Evolutionary conservation across 768 basidiomycete genomes (phyloP).

Genomic region (Tricholoma sp.): DNA sequence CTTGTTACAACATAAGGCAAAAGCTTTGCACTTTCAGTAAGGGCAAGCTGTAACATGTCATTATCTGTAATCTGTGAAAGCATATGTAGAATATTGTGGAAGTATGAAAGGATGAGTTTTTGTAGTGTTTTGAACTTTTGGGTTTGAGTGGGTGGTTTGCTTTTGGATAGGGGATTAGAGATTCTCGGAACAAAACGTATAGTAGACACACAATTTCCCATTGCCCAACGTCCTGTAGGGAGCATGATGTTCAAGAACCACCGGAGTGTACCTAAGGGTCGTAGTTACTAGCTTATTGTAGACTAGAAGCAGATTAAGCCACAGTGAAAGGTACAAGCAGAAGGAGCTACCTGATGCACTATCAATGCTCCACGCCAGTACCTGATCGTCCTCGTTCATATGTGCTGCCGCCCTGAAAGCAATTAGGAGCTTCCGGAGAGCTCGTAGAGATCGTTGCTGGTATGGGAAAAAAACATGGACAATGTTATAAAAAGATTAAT

Average conservation of each 20-base stretch:
- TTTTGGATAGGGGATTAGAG: conserved; percentile 24
- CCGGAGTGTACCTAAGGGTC: conserved; percentile 83
- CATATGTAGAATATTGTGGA: conserved; percentile 79
- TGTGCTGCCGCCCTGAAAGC: conserved; percentile 90
- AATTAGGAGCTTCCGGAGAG: conserved; percentile 76
- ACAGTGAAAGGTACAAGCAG: background rate
- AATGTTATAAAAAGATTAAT: background rate
- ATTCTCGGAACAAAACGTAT: background rate
- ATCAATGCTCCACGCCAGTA: conserved; percentile 84
- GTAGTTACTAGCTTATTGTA: conserved; percentile 91
- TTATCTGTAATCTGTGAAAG: conserved; percentile 70
- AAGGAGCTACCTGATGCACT: conserved; percentile 58
- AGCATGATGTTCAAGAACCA: conserved; percentile 81
- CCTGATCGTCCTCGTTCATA: conserved; percentile 81
- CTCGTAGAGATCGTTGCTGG: conserved; percentile 81
- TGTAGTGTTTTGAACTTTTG: conserved; percentile 80
- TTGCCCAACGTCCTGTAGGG: conserved; percentile 79
- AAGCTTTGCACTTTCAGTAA: conserved; percentile 83
- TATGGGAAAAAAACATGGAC: background rate
- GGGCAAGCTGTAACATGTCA: conserved; percentile 60
- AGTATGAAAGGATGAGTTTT: conserved; percentile 84
- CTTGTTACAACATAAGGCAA: conserved; percentile 84
- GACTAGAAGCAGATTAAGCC: conserved; percentile 41
- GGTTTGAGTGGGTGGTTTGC: conserved; percentile 82
- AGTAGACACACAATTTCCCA: conserved; percentile 74